These are phyloP conservation scores for Cucurbita argyrosperma DNA, from an alignment of 306 rosid species.

Conservation along the genomic window DNA sequence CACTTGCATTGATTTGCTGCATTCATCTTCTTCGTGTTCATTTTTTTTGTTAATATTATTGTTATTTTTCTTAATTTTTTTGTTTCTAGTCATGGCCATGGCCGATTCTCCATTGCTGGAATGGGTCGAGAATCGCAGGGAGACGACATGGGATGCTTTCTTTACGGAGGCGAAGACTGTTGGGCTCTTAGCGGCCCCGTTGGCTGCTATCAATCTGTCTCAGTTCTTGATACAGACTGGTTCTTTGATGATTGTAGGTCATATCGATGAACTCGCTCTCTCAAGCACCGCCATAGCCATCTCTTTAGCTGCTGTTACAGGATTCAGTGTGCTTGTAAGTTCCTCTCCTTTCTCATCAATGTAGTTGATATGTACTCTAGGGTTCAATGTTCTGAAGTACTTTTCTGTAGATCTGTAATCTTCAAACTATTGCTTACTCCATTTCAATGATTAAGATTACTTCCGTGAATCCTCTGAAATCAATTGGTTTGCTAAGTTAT, in stretches of 20 bases:
- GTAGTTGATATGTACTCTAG: too few relatives aligned
- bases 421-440: background rate
- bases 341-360: background rate
- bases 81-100: background rate
- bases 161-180: constrained; percentile 27
- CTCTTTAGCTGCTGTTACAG: constrained; percentile 33
- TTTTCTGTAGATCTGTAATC: background rate
- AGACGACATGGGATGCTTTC: constrained; percentile 9
- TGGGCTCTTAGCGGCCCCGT: constrained; percentile 27
- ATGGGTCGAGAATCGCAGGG: background rate
- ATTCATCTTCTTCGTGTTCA: background rate
- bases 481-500: background rate
- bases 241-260: constrained; percentile 48
- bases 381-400: background rate
- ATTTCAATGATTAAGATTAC: background rate
- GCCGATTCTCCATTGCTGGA: background rate
- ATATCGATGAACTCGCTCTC: constrained; percentile 37
- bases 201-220: constrained; percentile 27
- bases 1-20: background rate
- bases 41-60: background rate
- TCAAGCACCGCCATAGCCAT: constrained; percentile 36
- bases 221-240: constrained; percentile 33
- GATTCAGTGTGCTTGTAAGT: constrained; percentile 41
- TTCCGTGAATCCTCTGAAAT: background rate
- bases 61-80: too few relatives aligned